Base-by-base conservation (phyloP, 805 yeast genomes). In the Cyberlindnera maritima region DNA sequence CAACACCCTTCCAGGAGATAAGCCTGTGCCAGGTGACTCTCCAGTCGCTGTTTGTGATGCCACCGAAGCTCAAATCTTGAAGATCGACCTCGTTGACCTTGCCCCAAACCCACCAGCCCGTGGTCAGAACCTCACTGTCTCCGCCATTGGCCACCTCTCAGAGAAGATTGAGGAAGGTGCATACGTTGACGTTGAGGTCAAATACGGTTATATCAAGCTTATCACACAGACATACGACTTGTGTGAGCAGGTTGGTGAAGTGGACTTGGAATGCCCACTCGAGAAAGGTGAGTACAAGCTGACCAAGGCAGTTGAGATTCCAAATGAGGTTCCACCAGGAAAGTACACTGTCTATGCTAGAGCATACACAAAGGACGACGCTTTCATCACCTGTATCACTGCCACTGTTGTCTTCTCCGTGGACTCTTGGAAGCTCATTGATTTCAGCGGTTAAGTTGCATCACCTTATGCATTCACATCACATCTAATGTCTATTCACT, bases 311-410 rank as follows among this genome's bases (percentile, higher is more conserved):
- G 95, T 94, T 21, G 91, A 83, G 59, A 80, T 94, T 47, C 99
- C 99, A 15, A 72, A 75, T 14, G 94, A 89, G 65, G 96, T 92
- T 28, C 99, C 99, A 49, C 97, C 98, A 19, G 99, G 99, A 35
- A 85, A 79, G 62, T 94, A 94, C 70, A 71, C 79, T 26, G 96
- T 92, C 23, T 71, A 76, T 43, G 98, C 97, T 17, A 81, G 92
- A 61, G 99, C 98, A 2, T 94, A 79, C 71, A 89, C 96, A 35
- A 80, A 72, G 36, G 88, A 86, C 45, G 97, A 89, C 60, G 84
- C 77, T 33, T 77, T 86, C 53, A 81, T 94, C 53, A 81, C 96
- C 20, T 94, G 99, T 66, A 71, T 94, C 57, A 78, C 87, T 19
- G 94, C 89, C 8, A 76, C 81, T 11, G 79, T 86, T 34, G 82